phyloP scores from a whole-genome alignment of 495 filamentous ascomycete species.

The Cudoniella acicularis region DNA sequence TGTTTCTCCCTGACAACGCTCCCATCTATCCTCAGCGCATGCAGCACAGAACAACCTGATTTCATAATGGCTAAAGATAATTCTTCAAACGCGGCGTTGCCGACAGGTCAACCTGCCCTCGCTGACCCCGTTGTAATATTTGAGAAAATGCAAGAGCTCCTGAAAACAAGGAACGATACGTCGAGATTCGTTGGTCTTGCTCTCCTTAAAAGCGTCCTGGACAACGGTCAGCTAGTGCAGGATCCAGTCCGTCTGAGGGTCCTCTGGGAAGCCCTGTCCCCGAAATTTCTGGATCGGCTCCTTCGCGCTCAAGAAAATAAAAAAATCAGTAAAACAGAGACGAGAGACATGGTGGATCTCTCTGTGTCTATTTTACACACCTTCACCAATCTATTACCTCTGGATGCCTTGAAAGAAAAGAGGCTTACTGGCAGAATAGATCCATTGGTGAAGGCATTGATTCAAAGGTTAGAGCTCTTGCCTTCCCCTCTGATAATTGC shows the following conservation, averaged over 20 bases:
- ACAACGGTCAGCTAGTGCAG: conserved; percentile 44
- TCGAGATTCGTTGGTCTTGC: conserved; percentile 64
- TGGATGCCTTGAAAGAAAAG: conserved; percentile 34
- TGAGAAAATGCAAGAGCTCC: conserved; percentile 39
- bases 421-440: conserved; percentile 47
- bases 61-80: neutral
- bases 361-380: conserved; percentile 57
- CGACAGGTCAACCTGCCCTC: too few species aligned
- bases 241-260: conserved; percentile 26
- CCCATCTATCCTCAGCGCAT: too few species aligned
- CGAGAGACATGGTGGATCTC: conserved; percentile 56
- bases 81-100: too few species aligned
- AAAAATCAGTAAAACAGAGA: conserved; percentile 33
- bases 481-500: neutral
- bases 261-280: conserved; percentile 53
- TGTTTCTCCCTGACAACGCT: neutral
- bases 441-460: conserved; percentile 42
- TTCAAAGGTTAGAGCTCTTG: conserved; percentile 42
- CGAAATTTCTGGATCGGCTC: conserved; percentile 57
- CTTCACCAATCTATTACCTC: conserved; percentile 50
- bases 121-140: conserved; percentile 13
- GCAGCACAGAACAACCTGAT: too few species aligned
- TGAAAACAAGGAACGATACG: conserved; percentile 57
- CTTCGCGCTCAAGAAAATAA: conserved; percentile 43
- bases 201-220: conserved; percentile 55